Conservation (phyloP, 2,329 filamentous ascomycete species). For the Aspergillus latus region DNA sequence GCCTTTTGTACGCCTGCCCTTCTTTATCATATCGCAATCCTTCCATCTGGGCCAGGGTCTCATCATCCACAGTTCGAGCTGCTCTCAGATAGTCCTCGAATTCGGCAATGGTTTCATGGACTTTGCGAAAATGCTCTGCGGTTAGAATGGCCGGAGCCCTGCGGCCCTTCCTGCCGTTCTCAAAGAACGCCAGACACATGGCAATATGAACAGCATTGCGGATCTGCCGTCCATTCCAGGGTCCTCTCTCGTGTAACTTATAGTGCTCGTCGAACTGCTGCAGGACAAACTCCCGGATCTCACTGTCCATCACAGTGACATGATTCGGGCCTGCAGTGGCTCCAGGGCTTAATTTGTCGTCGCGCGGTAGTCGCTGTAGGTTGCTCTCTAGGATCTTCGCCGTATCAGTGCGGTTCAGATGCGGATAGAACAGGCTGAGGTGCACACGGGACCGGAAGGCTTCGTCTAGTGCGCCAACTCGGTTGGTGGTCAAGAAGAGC, state of each 20-base stretch:
- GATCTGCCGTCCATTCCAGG: conserved; percentile 41
- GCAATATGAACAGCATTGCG: conserved; percentile 33
- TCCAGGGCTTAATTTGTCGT: conserved; percentile 11
- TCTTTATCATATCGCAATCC: too few relatives aligned
- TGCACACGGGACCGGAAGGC: conserved; percentile 51
- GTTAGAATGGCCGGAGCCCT: too few relatives aligned
- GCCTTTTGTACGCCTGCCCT: too few relatives aligned
- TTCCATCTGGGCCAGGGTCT: too few relatives aligned
- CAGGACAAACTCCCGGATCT: not conserved
- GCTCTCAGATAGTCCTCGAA: too few relatives aligned
- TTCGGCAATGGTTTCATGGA: too few relatives aligned
- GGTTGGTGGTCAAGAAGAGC: conserved; percentile 51
- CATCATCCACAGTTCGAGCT: too few relatives aligned
- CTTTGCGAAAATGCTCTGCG: too few relatives aligned
- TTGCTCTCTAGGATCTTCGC: conserved; percentile 27
- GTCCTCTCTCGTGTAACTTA: conserved; percentile 1
- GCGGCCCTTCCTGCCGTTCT: too few relatives aligned
- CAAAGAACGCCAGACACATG: too few relatives aligned
- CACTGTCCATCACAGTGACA: not conserved
- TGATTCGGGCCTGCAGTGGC: not conserved
- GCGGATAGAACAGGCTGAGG: conserved; percentile 45
- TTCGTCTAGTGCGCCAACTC: conserved; percentile 51
- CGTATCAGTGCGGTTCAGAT: conserved; percentile 16
- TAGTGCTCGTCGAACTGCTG: conserved; percentile 1
- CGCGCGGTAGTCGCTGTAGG: conserved; percentile 13